A percentile compares a stretch with the other conserved stretches of the same genome.
These are phyloP conservation scores for Xanthoceras sorbifolium DNA, from an alignment of 345 rosid genomes.

Conservation along the genomic window DNA sequence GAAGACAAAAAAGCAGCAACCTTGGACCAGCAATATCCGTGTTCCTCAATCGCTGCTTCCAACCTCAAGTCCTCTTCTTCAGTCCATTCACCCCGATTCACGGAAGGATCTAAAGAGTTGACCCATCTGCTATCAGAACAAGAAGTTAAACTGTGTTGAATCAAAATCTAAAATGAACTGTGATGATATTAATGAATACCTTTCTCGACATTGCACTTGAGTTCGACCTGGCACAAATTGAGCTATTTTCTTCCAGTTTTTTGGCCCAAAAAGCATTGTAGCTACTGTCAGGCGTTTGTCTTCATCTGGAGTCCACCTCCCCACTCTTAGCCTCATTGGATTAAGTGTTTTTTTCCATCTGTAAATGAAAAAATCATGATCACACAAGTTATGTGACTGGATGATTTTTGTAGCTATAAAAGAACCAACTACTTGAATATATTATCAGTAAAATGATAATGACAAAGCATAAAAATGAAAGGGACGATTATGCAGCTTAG, in stretches of 20 bases:
- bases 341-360: conserved; percentile 85
- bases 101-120: conserved; percentile 73
- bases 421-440: background rate
- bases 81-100: conserved; percentile 65
- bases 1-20: conserved; percentile 58
- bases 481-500: background rate
- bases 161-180: conserved; percentile 10
- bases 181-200: conserved; percentile 35
- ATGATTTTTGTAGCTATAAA: background rate
- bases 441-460: background rate
- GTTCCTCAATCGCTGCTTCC: conserved; percentile 60
- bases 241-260: conserved; percentile 79
- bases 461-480: background rate
- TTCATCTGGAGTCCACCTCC: conserved; percentile 71
- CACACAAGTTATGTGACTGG: background rate
- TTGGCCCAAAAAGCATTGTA: conserved; percentile 75
- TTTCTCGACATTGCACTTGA: conserved; percentile 79
- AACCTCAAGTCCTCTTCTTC: conserved; percentile 74
- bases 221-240: conserved; percentile 86
- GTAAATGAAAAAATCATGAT: conserved; percentile 16
- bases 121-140: conserved; percentile 60
- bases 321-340: conserved; percentile 54
- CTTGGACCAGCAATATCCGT: conserved; percentile 76
- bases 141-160: conserved; percentile 14
- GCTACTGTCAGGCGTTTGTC: conserved; percentile 75